Evolutionary conservation across 2,329 filamentous ascomycete genomes (phyloP).

Genomic region (Calonectria leucothoes): DNA sequence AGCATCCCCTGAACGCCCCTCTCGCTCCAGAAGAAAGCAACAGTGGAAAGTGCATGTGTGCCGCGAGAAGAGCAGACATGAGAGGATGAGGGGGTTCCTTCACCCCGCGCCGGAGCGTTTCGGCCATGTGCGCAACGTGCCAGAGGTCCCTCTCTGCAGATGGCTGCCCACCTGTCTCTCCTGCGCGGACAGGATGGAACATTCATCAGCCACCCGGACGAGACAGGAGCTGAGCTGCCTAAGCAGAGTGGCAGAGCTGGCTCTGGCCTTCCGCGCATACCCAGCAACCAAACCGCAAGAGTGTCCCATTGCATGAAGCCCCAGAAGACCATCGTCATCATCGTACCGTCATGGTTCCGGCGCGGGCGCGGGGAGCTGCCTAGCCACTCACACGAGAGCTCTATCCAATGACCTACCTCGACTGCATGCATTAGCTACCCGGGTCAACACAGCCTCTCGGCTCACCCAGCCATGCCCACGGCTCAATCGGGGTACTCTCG

Average conservation of each 20-base stretch:
- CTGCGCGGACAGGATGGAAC: background rate
- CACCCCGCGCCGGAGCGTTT: conserved; percentile 5
- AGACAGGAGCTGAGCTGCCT: background rate
- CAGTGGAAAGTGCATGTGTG: background rate
- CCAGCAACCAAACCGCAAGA: background rate
- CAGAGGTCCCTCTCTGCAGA: conserved; percentile 4
- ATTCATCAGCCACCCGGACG: background rate
- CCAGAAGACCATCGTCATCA: conserved; percentile 8
- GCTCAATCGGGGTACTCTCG: background rate
- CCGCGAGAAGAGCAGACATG: background rate
- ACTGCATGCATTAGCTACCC: conserved; percentile 20
- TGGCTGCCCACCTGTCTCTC: conserved; percentile 11
- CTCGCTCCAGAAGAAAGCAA: background rate
- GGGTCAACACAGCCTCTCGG: background rate
- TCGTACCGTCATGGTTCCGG: conserved; percentile 11
- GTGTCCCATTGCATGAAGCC: background rate
- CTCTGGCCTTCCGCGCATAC: conserved; percentile 8
- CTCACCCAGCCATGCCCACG: background rate
- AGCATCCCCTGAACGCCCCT: background rate
- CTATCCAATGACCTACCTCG: conserved; percentile 11
- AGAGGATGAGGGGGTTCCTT: background rate
- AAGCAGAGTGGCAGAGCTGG: background rate
- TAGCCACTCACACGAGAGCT: conserved; percentile 2
- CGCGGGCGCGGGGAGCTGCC: conserved; percentile 18
- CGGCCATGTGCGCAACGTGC: conserved; percentile 16